phyloP scores from a whole-genome alignment of 2,329 filamentous ascomycete genomes.

The Leptographium procerum region DNA sequence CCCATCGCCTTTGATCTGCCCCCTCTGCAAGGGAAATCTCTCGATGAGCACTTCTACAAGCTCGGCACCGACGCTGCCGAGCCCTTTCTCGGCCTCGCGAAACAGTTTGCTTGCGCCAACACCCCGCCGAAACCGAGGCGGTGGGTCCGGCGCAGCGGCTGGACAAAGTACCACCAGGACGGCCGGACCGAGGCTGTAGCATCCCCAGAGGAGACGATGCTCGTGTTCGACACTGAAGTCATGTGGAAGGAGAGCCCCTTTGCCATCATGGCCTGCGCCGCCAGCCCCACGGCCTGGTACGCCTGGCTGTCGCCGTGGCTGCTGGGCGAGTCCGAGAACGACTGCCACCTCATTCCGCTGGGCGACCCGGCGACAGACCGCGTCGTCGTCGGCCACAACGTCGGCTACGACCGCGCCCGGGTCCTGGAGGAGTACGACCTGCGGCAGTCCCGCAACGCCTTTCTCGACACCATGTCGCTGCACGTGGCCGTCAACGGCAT shows the following conservation, averaged over 20 bases:
- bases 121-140: conserved; percentile 49
- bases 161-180: conserved; percentile 82
- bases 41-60: conserved; percentile 91
- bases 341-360: conserved; percentile 70
- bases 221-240: conserved; percentile 94
- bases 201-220: conserved; percentile 65
- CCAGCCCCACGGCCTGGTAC: conserved; percentile 86
- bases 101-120: conserved; percentile 55
- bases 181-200: conserved; percentile 60
- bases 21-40: conserved; percentile 59
- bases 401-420: conserved; percentile 86
- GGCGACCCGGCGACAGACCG: conserved; percentile 64
- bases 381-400: conserved; percentile 85
- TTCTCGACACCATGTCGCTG: conserved; percentile 94
- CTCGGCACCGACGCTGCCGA: conserved; percentile 80
- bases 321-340: conserved; percentile 64
- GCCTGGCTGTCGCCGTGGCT: conserved; percentile 96
- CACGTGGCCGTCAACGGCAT: conserved; percentile 98
- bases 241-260: conserved; percentile 90
- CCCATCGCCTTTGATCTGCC: conserved; percentile 85
- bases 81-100: conserved; percentile 67
- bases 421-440: conserved; percentile 83
- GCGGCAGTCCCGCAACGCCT: conserved; percentile 70
- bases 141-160: conserved; percentile 75
- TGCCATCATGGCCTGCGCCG: conserved; percentile 94